Conservation (phyloP, 805 yeast genomes). For the Zygosaccharomyces kombuchaensis region DNA sequence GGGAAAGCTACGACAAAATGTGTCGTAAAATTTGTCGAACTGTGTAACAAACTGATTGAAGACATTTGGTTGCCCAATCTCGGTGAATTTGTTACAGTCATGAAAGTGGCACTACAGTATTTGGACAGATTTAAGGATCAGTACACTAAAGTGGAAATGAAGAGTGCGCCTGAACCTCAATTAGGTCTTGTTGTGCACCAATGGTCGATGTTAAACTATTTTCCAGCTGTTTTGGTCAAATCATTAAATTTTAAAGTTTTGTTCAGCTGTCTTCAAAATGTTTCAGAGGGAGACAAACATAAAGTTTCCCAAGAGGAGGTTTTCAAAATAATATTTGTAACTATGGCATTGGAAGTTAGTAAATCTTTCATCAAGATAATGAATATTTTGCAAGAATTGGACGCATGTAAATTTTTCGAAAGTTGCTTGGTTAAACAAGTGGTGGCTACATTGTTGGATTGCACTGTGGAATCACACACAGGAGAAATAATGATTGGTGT, state of each 20-base stretch:
- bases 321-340: conserved; percentile 11
- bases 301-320: conserved; percentile 9
- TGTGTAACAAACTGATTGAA: conserved; percentile 4
- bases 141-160: conserved; percentile 9
- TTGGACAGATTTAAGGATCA: conserved; percentile 6
- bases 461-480: conserved; percentile 15
- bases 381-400: conserved; percentile 4
- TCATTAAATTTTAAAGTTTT: conserved; percentile 11
- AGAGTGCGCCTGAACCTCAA: background rate
- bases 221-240: conserved; percentile 13
- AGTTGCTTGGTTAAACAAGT: conserved; percentile 2
- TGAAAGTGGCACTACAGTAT: conserved; percentile 5
- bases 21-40: conserved; percentile 7
- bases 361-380: conserved; percentile 12
- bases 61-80: conserved; percentile 11
- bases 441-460: conserved; percentile 12
- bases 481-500: conserved; percentile 20
- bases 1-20: conserved; percentile 2
- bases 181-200: conserved; percentile 3
- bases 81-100: conserved; percentile 1
- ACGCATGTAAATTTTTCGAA: conserved; percentile 3
- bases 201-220: conserved; percentile 15
- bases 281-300: background rate
- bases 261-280: background rate
- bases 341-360: conserved; percentile 15